Base-by-base conservation (phyloP, 495 filamentous ascomycete genomes). In the Lineolata rhizophorae region DNA sequence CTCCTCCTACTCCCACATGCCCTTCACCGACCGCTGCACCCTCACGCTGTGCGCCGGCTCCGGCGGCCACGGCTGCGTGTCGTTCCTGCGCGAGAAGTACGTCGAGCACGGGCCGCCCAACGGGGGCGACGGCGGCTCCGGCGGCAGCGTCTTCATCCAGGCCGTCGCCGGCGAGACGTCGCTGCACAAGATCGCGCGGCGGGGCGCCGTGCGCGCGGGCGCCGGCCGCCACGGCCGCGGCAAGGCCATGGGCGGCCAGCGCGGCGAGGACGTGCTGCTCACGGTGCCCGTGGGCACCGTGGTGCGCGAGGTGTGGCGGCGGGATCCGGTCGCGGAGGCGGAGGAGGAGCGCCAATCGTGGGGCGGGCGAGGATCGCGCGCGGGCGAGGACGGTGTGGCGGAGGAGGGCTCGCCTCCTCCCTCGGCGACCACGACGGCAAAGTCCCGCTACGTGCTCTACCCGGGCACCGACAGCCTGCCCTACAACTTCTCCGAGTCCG, bases 221-320 rank as follows among this genome's bases (percentile, higher is more conserved):
- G 57, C 72, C 35, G 87, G 87, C 3, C 76, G 65, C 45, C 81
- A 79, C 45, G 87, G 87, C 4, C 74, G 80, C 51, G 87, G 87
- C 2, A 84, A 81, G 45, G 65, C 64, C 31, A 65, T 67, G 33
- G 73, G 78, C 20, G 87, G 87, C 1, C 66, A 69, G 45, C 63
- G 81, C 32, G 87, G 87, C 14, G 70, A 81, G 0, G 87, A 97
- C 54, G 48, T 95, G 2, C 54, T 95, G 33, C 68, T 97, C 27
- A 69, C 76, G 21, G 87, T 97, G 4, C 87, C 90, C 1, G 77
- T 95, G 5, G 87, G 87, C 10, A 95, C 87, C 0, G 72, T 95
- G 8, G 62, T 97, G 2, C 63, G 77, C 13, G 87, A 97, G 51
- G 55, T 92, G 8, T 61, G 62, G 30, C 63, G 87, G 15, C 54